Evolutionary conservation across 1,284 basidiomycete genomes (phyloP), one percentile per base, ranked within the genome.

Genomic region (Apiotrichum veenhuisii): DNA sequence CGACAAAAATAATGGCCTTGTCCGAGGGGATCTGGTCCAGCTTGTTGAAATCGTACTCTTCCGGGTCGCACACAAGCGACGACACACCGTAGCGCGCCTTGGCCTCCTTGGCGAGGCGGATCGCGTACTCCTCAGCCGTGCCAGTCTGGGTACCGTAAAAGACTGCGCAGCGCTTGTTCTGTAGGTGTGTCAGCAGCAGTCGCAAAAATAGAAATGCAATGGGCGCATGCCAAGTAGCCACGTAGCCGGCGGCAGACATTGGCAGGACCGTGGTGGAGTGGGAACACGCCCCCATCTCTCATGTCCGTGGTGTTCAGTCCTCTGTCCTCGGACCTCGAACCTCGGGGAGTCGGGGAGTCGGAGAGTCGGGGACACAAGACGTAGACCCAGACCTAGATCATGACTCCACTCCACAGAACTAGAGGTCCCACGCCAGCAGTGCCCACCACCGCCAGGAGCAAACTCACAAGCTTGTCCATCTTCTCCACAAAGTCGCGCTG

Each of bases 81-180:
- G 90, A 87, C 15, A 96, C 82, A 47, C 93, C 93, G 66, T 89
- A 97, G 74, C 93, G 91, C 55, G 88, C 84, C 79, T 97, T 97
- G 47, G 90, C 91, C 74, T 97, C 91, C 78, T 93, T 94, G 22
- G 91, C 91, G 11, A 94, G 82, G 75, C 91, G 87, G 68, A 94
- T 91, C 46, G 91, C 89, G 70, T 94, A 96, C 75, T 97, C 93
- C 76, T 96, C 93, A 1, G 93, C 93, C 14, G 93, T 97, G 63
- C 93, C 93, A 0, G 93, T 97, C 74, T 97, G 93, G 20, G 93
- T 95, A 55, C 93, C 93, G 72, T 94, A 96, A 76, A 97, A 95
- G 71, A 96, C 94, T 69, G 89, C 88, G 27, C 93, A 82, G 62
- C 91, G 90, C 78, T 96, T 97, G 84, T 91, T 92, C 91, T 94